Percentiles rank a stretch among this genome's conserved stretches.
phyloP scores from a whole-genome alignment of 225 moss, liverwort and hornwort species.

The Pseudoscleropodium purum region DNA sequence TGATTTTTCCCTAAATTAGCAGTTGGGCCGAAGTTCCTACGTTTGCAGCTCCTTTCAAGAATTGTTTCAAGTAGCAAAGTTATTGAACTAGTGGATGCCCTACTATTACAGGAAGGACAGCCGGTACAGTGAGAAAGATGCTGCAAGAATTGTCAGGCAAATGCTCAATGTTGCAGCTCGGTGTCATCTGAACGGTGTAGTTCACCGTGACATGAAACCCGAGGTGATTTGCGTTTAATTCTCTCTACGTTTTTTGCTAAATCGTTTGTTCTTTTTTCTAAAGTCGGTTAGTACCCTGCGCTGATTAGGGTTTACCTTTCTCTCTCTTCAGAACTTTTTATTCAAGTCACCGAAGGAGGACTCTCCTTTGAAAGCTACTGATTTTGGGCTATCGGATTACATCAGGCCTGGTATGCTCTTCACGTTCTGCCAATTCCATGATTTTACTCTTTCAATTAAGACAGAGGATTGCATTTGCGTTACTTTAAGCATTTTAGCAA shows the following conservation, averaged over 20 bases:
- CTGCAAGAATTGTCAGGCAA: conserved; percentile 43
- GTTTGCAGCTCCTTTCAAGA: background rate
- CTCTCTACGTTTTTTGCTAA: background rate
- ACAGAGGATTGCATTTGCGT: background rate
- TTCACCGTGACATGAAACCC: conserved; percentile 53
- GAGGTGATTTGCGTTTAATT: conserved; percentile 9
- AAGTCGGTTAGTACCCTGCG: background rate
- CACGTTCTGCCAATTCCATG: background rate
- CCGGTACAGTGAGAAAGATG: conserved; percentile 37
- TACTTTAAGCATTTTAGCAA: background rate
- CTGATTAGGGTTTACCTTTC: background rate
- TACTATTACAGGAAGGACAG: conserved; percentile 25
- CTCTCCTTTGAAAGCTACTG: conserved; percentile 43
- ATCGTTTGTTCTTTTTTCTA: background rate
- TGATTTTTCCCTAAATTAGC: background rate
- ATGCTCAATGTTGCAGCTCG: conserved; percentile 50
- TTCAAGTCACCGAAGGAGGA: conserved; percentile 45
- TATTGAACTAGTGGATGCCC: background rate
- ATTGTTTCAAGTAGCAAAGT: background rate
- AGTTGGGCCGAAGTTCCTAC: too few relatives aligned
- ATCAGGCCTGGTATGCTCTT: conserved; percentile 31
- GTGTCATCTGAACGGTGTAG: conserved; percentile 51
- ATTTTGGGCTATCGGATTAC: conserved; percentile 50
- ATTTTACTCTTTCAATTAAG: background rate
- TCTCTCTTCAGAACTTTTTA: conserved; percentile 28